phyloP scores from a whole-genome alignment of 2,329 filamentous ascomycete species.

The Cordyceps tenuipes region DNA sequence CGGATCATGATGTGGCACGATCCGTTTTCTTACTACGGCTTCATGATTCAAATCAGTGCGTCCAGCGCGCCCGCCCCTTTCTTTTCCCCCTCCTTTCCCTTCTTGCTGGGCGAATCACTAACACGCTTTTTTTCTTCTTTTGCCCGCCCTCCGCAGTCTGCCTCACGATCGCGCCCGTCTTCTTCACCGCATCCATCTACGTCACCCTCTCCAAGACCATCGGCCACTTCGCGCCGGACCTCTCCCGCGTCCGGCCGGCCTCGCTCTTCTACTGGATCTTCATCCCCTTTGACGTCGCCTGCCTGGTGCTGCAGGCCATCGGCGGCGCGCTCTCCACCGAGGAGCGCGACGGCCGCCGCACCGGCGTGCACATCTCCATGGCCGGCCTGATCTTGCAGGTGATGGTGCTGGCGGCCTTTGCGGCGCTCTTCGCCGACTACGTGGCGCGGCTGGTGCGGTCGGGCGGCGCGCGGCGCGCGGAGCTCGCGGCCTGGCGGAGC shows the following conservation, averaged over 20 bases:
- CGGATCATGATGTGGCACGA: conserved; percentile 49
- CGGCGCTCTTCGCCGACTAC: conserved; percentile 40
- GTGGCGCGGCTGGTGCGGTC: conserved; percentile 33
- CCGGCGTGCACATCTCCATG: conserved; percentile 31
- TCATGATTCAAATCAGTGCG: conserved; percentile 57
- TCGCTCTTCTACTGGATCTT: conserved; percentile 39
- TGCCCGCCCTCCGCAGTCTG: too few relatives aligned
- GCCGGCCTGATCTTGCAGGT: conserved; percentile 54
- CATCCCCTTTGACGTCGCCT: conserved; percentile 48
- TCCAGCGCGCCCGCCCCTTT: too few relatives aligned
- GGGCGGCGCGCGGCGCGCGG: conserved; percentile 16
- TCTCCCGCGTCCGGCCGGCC: conserved; percentile 35
- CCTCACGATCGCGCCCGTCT: conserved; percentile 42
- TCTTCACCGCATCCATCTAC: conserved; percentile 56
- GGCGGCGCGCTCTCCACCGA: conserved; percentile 45
- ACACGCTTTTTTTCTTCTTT: too few relatives aligned
- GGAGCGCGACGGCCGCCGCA: conserved; percentile 28
- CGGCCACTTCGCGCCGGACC: conserved; percentile 29
- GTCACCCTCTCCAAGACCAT: conserved; percentile 45
- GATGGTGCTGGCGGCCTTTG: conserved; percentile 45
- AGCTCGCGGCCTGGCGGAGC: conserved; percentile 22
- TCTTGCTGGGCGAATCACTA: background rate
- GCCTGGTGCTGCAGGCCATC: conserved; percentile 47
- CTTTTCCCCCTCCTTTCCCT: background rate
- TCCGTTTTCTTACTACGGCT: conserved; percentile 49